Percentiles rank a stretch among this genome's conserved stretches.
Conservation (phyloP, 73 alveolate genomes). For the Tetrahymena malaccensis region DNA sequence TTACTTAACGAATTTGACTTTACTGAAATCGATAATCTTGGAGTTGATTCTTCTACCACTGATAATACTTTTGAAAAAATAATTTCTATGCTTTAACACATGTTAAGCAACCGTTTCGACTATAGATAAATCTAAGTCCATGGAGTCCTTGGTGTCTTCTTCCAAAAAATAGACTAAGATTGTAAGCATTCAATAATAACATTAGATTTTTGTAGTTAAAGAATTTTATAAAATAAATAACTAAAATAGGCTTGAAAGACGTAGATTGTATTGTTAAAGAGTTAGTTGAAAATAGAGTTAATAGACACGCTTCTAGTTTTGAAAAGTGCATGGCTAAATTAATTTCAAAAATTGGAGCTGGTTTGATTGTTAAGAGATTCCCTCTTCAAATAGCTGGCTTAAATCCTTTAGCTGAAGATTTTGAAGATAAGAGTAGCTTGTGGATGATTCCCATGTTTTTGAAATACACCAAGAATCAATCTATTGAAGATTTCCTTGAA, state of each 20-base stretch:
- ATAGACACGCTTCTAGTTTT: not conserved
- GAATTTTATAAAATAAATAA: too few relatives aligned
- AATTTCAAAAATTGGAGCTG: not conserved
- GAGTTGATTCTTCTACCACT: not conserved
- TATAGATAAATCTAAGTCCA: not conserved
- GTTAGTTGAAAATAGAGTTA: not conserved
- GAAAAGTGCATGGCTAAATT: not conserved
- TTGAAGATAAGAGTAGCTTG: conserved; percentile 22
- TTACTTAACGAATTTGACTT: not conserved
- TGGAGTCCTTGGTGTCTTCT: not conserved
- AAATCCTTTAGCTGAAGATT: conserved; percentile 30
- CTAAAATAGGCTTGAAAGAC: not conserved
- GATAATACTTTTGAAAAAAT: not conserved
- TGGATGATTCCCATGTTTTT: conserved; percentile 27
- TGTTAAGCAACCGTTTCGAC: not conserved
- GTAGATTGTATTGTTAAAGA: not conserved
- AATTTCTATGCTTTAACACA: not conserved
- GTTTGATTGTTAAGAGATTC: not conserved
- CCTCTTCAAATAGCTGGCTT: not conserved
- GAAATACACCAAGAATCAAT: conserved; percentile 5
- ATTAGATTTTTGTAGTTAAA: too few relatives aligned
- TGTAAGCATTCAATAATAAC: not conserved
- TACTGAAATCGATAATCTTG: not conserved
- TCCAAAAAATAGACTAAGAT: not conserved
- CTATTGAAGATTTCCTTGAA: conserved; percentile 26